Evolutionary conservation across 164 flowering plant species (phyloP).

Genomic region (Liquidambar formosana): DNA sequence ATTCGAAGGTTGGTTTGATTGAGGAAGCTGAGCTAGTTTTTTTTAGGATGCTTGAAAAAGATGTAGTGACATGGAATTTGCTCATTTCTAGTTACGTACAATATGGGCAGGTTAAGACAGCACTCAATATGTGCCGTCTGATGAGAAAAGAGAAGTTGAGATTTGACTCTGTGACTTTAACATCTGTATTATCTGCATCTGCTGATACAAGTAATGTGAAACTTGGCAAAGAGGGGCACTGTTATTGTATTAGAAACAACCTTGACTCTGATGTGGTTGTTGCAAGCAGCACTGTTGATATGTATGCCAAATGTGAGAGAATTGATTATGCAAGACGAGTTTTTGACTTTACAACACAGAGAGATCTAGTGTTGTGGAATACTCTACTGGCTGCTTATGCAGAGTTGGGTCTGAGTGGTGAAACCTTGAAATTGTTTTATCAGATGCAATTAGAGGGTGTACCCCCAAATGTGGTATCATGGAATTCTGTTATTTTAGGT

Average conservation of each 20-base stretch:
- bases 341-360: constrained; percentile 40
- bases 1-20: constrained; percentile 53
- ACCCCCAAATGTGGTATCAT: constrained; percentile 52
- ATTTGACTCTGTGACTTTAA: constrained; percentile 68
- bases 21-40: constrained; percentile 62
- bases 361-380: constrained; percentile 65
- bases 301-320: constrained; percentile 64
- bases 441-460: constrained; percentile 70
- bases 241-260: constrained; percentile 58
- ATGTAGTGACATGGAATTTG: constrained; percentile 77
- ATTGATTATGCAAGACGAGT: constrained; percentile 44
- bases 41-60: constrained; percentile 48
- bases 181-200: constrained; percentile 53
- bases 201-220: constrained; percentile 33
- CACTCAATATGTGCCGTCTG: constrained; percentile 38
- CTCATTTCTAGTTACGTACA: constrained; percentile 62
- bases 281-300: constrained; percentile 50
- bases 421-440: constrained; percentile 62
- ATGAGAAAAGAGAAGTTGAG: constrained; percentile 56
- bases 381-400: constrained; percentile 63
- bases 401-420: constrained; percentile 55
- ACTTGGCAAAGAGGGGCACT: constrained; percentile 61
- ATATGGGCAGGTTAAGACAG: constrained; percentile 39
- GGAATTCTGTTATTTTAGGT: constrained; percentile 65
- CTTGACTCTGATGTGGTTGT: constrained; percentile 60